Conservation (phyloP, 805 yeast genomes). For the Wickerhamiella cacticola region DNA sequence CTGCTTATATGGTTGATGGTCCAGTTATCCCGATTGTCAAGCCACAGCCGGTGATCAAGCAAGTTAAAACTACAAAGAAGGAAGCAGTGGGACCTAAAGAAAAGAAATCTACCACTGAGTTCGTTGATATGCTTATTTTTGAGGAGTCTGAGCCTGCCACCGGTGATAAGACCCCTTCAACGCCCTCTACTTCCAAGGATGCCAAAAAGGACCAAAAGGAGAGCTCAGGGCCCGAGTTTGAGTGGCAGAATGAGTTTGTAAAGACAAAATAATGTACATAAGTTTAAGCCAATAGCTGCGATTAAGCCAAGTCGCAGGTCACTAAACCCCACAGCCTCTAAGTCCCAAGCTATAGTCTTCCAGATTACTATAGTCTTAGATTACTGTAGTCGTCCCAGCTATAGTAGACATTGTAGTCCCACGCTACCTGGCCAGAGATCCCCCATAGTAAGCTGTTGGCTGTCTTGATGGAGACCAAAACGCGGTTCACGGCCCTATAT, state of each 20-base stretch:
- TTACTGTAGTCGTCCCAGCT: no score
- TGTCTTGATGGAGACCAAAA: no score
- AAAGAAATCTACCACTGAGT: background rate
- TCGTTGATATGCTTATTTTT: background rate
- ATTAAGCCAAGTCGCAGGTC: no score
- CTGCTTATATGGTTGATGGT: constrained; percentile 45
- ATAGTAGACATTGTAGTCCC: no score
- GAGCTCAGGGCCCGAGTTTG: constrained; percentile 15
- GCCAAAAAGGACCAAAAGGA: background rate
- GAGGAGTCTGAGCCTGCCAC: background rate
- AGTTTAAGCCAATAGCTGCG: no score
- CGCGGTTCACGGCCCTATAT: constrained; percentile 5
- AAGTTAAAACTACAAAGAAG: background rate
- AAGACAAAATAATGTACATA: constrained; percentile 8
- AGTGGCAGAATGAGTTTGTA: constrained; percentile 23
- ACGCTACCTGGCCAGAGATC: no score
- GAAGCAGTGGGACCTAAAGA: background rate
- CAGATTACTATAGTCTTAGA: no score
- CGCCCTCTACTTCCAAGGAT: background rate
- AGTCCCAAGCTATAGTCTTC: no score
- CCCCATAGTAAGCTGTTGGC: no score
- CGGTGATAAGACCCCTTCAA: background rate
- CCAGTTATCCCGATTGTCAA: constrained; percentile 21
- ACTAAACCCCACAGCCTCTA: no score
- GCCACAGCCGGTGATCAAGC: background rate